These are phyloP conservation scores for Porpolomopsis calyptriformis DNA, from an alignment of 768 basidiomycete genomes.

Conservation along the genomic window DNA sequence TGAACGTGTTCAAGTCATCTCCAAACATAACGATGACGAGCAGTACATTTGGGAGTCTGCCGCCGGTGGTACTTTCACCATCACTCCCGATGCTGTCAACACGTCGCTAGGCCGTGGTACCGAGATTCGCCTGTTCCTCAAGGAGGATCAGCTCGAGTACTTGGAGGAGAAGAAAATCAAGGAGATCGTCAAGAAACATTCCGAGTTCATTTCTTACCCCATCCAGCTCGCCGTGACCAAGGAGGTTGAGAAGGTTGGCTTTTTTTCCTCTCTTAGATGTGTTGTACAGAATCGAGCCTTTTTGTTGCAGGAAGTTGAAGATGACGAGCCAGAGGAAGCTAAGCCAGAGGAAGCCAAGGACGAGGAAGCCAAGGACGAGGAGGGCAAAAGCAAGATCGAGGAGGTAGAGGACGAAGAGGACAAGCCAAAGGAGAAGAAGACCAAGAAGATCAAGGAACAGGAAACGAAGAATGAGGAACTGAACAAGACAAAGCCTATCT, in stretches of 20 bases:
- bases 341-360: slow-evolving; percentile 57
- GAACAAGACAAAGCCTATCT: slow-evolving; percentile 99
- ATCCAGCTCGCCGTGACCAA: slow-evolving; percentile 98
- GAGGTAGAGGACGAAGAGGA: slow-evolving; percentile 78
- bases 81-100: slow-evolving; percentile 87
- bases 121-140: slow-evolving; percentile 84
- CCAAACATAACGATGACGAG: slow-evolving; percentile 99
- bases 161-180: slow-evolving; percentile 99
- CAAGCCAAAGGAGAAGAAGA: slow-evolving; percentile 84
- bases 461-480: slow-evolving; percentile 90
- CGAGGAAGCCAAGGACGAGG: slow-evolving; percentile 60
- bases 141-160: slow-evolving; percentile 99
- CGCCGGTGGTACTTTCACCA: slow-evolving; percentile 98
- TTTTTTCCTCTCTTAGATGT: background rate
- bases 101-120: slow-evolving; percentile 88
- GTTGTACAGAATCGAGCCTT: slow-evolving; percentile 6
- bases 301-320: slow-evolving; percentile 66
- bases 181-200: slow-evolving; percentile 99
- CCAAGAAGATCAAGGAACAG: slow-evolving; percentile 86
- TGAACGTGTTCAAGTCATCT: slow-evolving; percentile 95
- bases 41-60: slow-evolving; percentile 99
- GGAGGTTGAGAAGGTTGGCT: slow-evolving; percentile 93
- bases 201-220: slow-evolving; percentile 99
- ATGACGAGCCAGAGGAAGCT: slow-evolving; percentile 69
- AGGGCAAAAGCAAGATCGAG: slow-evolving; percentile 68